Conservation (phyloP, 768 basidiomycete genomes). For the Macrocybe gigantea region DNA sequence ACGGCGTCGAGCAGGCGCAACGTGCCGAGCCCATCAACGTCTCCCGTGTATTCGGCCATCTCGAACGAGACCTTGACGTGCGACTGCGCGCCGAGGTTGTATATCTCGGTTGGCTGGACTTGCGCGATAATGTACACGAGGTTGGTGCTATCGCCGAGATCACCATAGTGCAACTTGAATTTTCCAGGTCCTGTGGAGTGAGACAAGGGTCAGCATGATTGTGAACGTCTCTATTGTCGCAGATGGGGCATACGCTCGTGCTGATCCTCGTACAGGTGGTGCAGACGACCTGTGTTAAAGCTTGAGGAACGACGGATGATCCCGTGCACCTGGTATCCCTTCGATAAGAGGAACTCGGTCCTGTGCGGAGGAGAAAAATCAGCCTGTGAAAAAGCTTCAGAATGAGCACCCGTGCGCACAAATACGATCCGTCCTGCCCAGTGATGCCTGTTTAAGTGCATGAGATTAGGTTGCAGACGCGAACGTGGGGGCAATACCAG, state of each 20-base stretch:
- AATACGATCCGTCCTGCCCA: constrained; percentile 93
- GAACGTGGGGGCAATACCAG: constrained; percentile 45
- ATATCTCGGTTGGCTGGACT: constrained; percentile 93
- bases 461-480: neutral
- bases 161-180: constrained; percentile 86
- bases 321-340: constrained; percentile 91
- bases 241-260: constrained; percentile 67
- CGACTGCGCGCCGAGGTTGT: constrained; percentile 96
- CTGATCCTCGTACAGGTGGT: constrained; percentile 89
- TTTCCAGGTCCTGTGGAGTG: constrained; percentile 52
- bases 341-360: constrained; percentile 76
- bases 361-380: constrained; percentile 28
- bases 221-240: neutral
- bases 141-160: constrained; percentile 94
- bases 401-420: constrained; percentile 42
- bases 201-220: constrained; percentile 2
- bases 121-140: constrained; percentile 94
- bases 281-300: constrained; percentile 94
- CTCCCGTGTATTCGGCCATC: constrained; percentile 98
- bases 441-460: constrained; percentile 69
- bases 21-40: constrained; percentile 94
- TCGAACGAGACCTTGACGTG: constrained; percentile 99
- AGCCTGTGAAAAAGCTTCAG: constrained; percentile 1
- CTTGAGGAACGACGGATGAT: constrained; percentile 97
- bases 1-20: constrained; percentile 94